Conservation (phyloP, 176 grass and related monocot species). For the Oryza officinalis region DNA sequence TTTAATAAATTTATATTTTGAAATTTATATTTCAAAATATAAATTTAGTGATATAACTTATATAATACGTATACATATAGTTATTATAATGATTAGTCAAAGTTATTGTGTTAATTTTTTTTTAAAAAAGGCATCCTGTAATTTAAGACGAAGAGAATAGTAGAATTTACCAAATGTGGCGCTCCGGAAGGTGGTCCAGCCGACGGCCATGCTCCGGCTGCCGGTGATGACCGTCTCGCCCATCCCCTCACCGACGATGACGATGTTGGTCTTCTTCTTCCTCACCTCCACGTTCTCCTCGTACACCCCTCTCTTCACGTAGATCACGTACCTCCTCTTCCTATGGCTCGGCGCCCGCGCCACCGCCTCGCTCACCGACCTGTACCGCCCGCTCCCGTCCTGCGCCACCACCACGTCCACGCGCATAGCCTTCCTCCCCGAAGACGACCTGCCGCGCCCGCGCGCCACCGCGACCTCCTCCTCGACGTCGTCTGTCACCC, state of each 20-base stretch:
- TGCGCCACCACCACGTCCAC: constrained; percentile 77
- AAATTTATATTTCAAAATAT: too few relatives aligned
- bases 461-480: not conserved
- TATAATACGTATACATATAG: too few relatives aligned
- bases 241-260: constrained; percentile 76
- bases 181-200: constrained; percentile 90
- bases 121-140: too few relatives aligned
- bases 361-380: constrained; percentile 76
- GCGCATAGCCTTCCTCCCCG: constrained; percentile 14
- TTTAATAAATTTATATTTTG: too few relatives aligned
- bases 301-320: constrained; percentile 85
- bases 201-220: constrained; percentile 65
- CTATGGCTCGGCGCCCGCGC: constrained; percentile 60
- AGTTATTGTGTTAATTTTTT: too few relatives aligned
- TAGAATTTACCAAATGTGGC: constrained; percentile 50
- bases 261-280: constrained; percentile 87
- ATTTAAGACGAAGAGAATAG: too few relatives aligned
- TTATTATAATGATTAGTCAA: too few relatives aligned
- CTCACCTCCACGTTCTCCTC: constrained; percentile 85
- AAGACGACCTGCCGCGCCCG: not conserved
- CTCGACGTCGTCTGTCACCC: constrained; percentile 51
- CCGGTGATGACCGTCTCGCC: constrained; percentile 79
- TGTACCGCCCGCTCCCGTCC: constrained; percentile 79
- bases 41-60: too few relatives aligned
- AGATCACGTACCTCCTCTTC: constrained; percentile 70